Base-by-base conservation (phyloP, 192 early-diverging fungal species). In the Umbelopsis isabellina region DNA sequence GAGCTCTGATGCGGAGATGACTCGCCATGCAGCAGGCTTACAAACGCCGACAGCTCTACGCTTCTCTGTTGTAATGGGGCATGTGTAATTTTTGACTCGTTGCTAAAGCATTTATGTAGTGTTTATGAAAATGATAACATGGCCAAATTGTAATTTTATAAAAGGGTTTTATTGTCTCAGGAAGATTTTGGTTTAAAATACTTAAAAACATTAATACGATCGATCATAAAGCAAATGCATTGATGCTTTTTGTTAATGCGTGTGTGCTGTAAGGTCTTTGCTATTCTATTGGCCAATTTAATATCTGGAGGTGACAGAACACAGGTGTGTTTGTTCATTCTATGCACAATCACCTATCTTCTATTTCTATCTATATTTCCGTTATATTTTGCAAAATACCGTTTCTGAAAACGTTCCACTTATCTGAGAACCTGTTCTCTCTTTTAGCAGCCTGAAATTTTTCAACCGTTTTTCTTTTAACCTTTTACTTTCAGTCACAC, bases 11-110 rank as follows among this genome's bases (percentile, higher is more conserved):
- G 35, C 44, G 52, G 46, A 46, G 33, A 50, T 49, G 18, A 67
- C 20, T 23, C 37, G 49, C 44, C 50, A 37, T 65, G 55, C 44
- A 53, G 53, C 15, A 6, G 21, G 23, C 4, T 27, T 67, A 13
- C 46, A 55, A 58, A 64, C n/a, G 51, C 49, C 58, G 20, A 37
- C 61, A 15, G 25, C 71, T n/a, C 22, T 79, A 66, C 70, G 71
- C n/a, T 79, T 79, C 33, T 75, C 78, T 15, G 71, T 79, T 12
- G 78, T 79, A 41, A 75, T 79, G 78, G 78, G 73, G 46, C 78
- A 79, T 61, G 71, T 79, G 30, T 79, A 72, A 73, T 20, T 10
- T 49, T 49, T 49, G 48, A 49, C 48, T 49, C 5, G 20, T 3
- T 20, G 46, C 15, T 49, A 49, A 20, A 21, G 20, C 12, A 20